A percentile compares a stretch with the other conserved stretches of the same genome.
Evolutionary conservation across 805 yeast genomes (phyloP).

Genomic region (Wickerhamomyces xylosicus): DNA sequence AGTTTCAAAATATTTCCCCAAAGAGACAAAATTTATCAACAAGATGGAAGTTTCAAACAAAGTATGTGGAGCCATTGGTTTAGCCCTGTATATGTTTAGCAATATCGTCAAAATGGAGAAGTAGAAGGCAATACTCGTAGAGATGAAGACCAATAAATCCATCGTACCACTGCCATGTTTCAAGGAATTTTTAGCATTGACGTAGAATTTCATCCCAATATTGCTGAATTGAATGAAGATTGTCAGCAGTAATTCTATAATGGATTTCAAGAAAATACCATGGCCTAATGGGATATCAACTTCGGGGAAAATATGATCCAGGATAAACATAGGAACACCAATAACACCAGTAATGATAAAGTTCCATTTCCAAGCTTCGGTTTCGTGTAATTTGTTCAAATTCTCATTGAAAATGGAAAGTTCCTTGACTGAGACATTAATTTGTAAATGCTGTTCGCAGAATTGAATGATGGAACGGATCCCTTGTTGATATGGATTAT

Average conservation of each 20-base stretch:
- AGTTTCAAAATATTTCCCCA: slow-evolving; percentile 89
- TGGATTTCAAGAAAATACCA: slow-evolving; percentile 57
- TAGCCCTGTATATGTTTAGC: not conserved
- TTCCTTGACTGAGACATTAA: slow-evolving; percentile 37
- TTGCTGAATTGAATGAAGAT: slow-evolving; percentile 45
- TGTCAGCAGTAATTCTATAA: slow-evolving; percentile 48
- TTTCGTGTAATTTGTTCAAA: slow-evolving; percentile 61
- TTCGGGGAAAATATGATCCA: slow-evolving; percentile 39
- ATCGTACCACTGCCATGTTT: slow-evolving; percentile 70
- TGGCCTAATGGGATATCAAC: slow-evolving; percentile 21
- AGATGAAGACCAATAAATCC: slow-evolving; percentile 83
- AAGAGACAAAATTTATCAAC: slow-evolving; percentile 72
- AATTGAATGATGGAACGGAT: slow-evolving; percentile 49
- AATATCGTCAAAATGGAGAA: slow-evolving; percentile 55
- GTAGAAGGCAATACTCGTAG: slow-evolving; percentile 68
- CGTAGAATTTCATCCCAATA: slow-evolving; percentile 60
- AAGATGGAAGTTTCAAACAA: slow-evolving; percentile 82
- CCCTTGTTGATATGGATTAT: slow-evolving; percentile 43
- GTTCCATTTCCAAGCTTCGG: slow-evolving; percentile 55
- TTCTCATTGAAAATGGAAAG: slow-evolving; percentile 59
- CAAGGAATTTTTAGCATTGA: slow-evolving; percentile 54
- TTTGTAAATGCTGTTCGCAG: slow-evolving; percentile 46
- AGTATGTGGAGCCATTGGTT: slow-evolving; percentile 52
- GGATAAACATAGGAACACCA: slow-evolving; percentile 52
- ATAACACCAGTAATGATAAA: slow-evolving; percentile 40